These are phyloP conservation scores for Gyromitra esculenta DNA, from an alignment of 2,329 filamentous ascomycete genomes.

Conservation along the genomic window DNA sequence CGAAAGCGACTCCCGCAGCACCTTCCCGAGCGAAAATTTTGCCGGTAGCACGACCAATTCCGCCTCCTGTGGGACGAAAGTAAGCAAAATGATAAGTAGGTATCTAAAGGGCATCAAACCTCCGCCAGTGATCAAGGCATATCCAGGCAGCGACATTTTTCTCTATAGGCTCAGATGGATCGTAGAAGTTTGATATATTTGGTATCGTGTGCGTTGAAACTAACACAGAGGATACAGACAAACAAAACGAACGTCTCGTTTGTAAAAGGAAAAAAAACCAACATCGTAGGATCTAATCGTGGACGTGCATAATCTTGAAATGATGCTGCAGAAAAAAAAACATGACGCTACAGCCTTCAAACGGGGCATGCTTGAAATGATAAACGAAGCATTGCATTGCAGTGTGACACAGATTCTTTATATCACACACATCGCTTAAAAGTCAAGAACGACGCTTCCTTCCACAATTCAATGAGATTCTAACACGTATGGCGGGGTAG, in stretches of 20 bases:
- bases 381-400: slow-evolving; percentile 28
- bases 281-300: background rate
- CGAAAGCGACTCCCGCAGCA: slow-evolving; percentile 39
- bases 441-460: background rate
- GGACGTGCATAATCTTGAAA: background rate
- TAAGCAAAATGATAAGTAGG: slow-evolving; percentile 16
- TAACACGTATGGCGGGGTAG: slow-evolving; percentile 46
- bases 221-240: background rate
- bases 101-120: slow-evolving; percentile 19
- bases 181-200: slow-evolving; percentile 2
- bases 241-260: slow-evolving; percentile 25
- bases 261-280: slow-evolving; percentile 25
- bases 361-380: background rate
- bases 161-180: background rate
- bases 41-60: slow-evolving; percentile 36
- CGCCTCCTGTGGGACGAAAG: slow-evolving; percentile 22
- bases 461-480: slow-evolving; percentile 23
- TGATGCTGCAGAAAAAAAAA: background rate
- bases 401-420: slow-evolving; percentile 3
- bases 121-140: slow-evolving; percentile 43
- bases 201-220: background rate
- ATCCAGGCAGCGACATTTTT: slow-evolving; percentile 44
- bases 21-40: slow-evolving; percentile 44
- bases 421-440: slow-evolving; percentile 40
- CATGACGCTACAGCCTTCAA: background rate